Conservation (phyloP, 768 basidiomycete genomes). For the Hericium alpestre region DNA sequence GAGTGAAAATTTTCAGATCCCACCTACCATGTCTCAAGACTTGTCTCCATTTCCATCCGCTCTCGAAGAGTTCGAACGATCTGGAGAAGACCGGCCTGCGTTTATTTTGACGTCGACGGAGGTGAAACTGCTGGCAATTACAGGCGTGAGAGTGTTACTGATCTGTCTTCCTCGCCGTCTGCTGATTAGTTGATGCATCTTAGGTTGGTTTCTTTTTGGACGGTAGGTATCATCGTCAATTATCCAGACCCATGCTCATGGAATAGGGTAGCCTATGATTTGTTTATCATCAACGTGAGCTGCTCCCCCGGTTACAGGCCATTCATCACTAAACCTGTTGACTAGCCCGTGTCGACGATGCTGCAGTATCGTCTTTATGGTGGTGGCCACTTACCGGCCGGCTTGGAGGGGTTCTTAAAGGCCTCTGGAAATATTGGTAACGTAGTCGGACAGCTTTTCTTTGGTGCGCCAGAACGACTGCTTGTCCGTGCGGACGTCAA, state of each 20-base stretch:
- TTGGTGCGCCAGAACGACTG: slow-evolving; percentile 28
- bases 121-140: slow-evolving; percentile 49
- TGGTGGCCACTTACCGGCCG: slow-evolving; percentile 37
- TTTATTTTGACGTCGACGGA: slow-evolving; percentile 36
- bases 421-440: slow-evolving; percentile 63
- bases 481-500: neutral
- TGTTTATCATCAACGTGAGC: slow-evolving; percentile 57
- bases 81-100: slow-evolving; percentile 24
- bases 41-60: neutral
- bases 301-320: neutral
- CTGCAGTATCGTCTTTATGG: slow-evolving; percentile 54
- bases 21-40: no score
- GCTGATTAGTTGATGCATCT: neutral
- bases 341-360: slow-evolving; percentile 56
- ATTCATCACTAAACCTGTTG: neutral
- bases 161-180: neutral
- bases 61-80: slow-evolving; percentile 23
- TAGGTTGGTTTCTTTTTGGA: slow-evolving; percentile 67
- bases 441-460: slow-evolving; percentile 58
- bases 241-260: neutral
- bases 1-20: no score
- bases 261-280: slow-evolving; percentile 43
- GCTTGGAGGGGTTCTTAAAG: slow-evolving; percentile 53
- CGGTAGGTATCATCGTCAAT: slow-evolving; percentile 25
- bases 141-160: slow-evolving; percentile 34